Evolutionary conservation across 176 grass and related monocot species (phyloP).

Genomic region (Eragrostis curvula): DNA sequence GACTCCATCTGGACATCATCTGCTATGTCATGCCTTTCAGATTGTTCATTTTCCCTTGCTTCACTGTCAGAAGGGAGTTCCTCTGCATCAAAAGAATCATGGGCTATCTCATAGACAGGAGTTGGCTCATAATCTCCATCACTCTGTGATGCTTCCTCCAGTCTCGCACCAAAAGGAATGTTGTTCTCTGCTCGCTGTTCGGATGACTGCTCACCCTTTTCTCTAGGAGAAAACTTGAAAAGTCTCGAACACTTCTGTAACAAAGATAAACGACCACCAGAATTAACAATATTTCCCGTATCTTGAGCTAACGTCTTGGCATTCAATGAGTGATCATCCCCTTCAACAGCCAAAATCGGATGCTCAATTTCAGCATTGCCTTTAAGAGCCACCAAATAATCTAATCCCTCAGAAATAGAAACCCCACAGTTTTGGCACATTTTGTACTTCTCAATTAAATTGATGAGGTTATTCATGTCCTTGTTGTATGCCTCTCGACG

Average conservation of each 20-base stretch:
- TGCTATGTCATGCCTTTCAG: slow-evolving; percentile 47
- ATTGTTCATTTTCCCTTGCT: slow-evolving; percentile 53
- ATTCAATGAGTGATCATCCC: slow-evolving; percentile 40
- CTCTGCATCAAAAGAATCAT: slow-evolving; percentile 52
- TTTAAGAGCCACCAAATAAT: slow-evolving; percentile 54
- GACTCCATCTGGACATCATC: slow-evolving; percentile 60
- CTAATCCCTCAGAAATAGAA: slow-evolving; percentile 61
- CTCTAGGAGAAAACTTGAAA: slow-evolving; percentile 74
- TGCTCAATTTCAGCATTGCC: slow-evolving; percentile 48
- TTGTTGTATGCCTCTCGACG: slow-evolving; percentile 71
- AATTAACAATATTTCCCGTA: slow-evolving; percentile 49
- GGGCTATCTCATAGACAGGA: slow-evolving; percentile 61
- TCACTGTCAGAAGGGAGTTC: slow-evolving; percentile 48
- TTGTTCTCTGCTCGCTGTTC: slow-evolving; percentile 52
- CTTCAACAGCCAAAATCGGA: slow-evolving; percentile 64
- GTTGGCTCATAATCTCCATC: slow-evolving; percentile 72
- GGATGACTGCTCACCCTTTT: slow-evolving; percentile 53
- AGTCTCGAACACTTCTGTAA: slow-evolving; percentile 82
- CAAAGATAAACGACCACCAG: slow-evolving; percentile 69
- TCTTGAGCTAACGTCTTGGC: slow-evolving; percentile 44
- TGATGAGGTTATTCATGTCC: slow-evolving; percentile 60
- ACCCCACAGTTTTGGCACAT: slow-evolving; percentile 82
- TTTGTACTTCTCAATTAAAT: slow-evolving; percentile 67
- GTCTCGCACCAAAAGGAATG: slow-evolving; percentile 55
- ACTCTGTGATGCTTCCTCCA: slow-evolving; percentile 72